A percentile compares a stretch with the other conserved stretches of the same genome.
Conservation (phyloP, 2,329 filamentous ascomycete genomes). For the Colletotrichum viniferum region DNA sequence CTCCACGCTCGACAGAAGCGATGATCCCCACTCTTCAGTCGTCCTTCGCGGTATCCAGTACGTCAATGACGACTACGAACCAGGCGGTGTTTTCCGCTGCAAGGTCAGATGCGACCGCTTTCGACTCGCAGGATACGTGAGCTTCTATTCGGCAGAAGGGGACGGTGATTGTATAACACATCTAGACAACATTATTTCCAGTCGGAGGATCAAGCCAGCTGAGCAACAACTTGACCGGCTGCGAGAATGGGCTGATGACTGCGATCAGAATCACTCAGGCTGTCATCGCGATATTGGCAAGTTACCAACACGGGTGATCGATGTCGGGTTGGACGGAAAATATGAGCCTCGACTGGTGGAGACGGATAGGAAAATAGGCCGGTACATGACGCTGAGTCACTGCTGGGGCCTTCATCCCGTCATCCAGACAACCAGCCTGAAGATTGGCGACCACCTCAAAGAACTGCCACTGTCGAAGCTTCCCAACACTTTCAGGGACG, state of each 20-base stretch:
- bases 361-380: not conserved
- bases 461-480: not conserved
- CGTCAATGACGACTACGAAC: not conserved
- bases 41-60: not conserved
- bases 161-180: fast-evolving
- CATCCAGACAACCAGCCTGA: not conserved
- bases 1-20: fast-evolving
- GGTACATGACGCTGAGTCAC: not conserved
- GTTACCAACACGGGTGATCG: not conserved
- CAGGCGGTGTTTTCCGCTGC: not conserved
- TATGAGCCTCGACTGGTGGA: not conserved
- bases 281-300: not conserved
- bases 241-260: not conserved
- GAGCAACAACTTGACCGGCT: not conserved
- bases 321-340: not conserved
- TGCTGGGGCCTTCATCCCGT: not conserved
- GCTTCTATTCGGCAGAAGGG: not conserved
- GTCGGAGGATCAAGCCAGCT: not conserved
- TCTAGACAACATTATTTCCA: not conserved
- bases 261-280: not conserved
- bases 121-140: not conserved
- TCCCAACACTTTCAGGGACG: not conserved
- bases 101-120: not conserved
- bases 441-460: not conserved
- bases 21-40: not conserved